Base-by-base conservation (phyloP, 2,329 filamentous ascomycete species). In the Drechslerella coelobrocha region DNA sequence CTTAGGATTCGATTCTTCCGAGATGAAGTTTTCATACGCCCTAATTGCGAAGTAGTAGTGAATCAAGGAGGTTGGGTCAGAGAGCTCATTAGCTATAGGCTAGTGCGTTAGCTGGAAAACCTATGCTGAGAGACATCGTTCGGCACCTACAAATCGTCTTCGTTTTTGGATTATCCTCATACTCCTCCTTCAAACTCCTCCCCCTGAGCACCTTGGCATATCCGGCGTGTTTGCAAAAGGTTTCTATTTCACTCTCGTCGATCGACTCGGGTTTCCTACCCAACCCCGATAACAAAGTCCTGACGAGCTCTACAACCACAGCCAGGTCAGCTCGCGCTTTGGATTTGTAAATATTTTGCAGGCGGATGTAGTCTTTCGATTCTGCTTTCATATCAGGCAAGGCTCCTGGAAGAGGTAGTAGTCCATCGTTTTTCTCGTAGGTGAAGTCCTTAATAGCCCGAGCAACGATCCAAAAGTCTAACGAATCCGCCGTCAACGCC, bases 381-480 rank as follows among this genome's bases (percentile, higher is more conserved):
- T 93, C 86, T 1, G 94, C 92, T 81, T 99, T 99, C 94, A 99
- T 99, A 78, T 99, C 94, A 1, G 95, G 94, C 1, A 99, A 82
- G 2, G 89, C 87, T 10, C 94, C 95, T 0, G 92, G 89, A 0
- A 99, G 82, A 14, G 94, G 94, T 3, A 99, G 83, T 26, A 88
- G 84, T 6, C 83, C 81, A 77, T 97, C 86, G 60, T 86, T 86
- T 8, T 84, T 79, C 6, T 43, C 1, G n/a, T 62, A 57, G 2
- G 61, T 34, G 52, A 99, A 99, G 19, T 84, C 77, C 69, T 87
- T 87, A 61, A 97, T 83, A 0, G 93, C 92, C 61, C 87, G 84
- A 7, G 90, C 89, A 74, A 97, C 93, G 71, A 92, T 80, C 94
- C 95, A 99, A 81, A 99, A 97, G 65, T 85, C 85, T 0, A 89